These are phyloP conservation scores for Diaporthe capsici DNA, from an alignment of 2,329 filamentous ascomycete species.

Conservation along the genomic window DNA sequence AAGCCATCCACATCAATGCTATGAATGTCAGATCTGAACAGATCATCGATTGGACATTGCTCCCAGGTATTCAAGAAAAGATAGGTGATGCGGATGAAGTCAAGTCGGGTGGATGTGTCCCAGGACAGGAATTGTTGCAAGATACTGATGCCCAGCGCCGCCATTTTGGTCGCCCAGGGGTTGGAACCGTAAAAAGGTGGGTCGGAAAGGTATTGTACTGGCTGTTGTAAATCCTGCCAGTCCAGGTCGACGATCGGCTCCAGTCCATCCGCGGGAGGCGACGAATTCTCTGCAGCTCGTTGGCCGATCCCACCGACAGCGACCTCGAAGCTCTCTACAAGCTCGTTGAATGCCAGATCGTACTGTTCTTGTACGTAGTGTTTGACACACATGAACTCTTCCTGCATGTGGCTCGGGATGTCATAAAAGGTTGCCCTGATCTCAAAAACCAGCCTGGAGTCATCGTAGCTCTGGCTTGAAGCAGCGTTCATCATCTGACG, in stretches of 20 bases:
- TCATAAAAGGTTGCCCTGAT: accelerated
- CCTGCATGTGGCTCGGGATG: neutral
- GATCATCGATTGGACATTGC: neutral
- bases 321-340: neutral
- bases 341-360: neutral
- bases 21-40: too few relatives aligned
- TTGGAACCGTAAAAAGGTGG: neutral
- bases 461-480: neutral
- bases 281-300: neutral
- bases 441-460: neutral
- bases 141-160: neutral
- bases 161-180: accelerated
- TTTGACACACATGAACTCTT: neutral
- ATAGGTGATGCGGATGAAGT: neutral
- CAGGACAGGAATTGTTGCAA: neutral
- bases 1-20: neutral
- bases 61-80: accelerated
- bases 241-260: neutral
- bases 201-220: neutral
- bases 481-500: neutral
- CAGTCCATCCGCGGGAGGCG: too few relatives aligned
- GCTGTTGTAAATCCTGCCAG: accelerated
- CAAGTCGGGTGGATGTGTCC: neutral
- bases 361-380: neutral
- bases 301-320: neutral